A percentile compares a stretch with the other conserved stretches of the same genome.
Evolutionary conservation across 306 rosid species (phyloP).

Genomic region (Cicer arietinum): DNA sequence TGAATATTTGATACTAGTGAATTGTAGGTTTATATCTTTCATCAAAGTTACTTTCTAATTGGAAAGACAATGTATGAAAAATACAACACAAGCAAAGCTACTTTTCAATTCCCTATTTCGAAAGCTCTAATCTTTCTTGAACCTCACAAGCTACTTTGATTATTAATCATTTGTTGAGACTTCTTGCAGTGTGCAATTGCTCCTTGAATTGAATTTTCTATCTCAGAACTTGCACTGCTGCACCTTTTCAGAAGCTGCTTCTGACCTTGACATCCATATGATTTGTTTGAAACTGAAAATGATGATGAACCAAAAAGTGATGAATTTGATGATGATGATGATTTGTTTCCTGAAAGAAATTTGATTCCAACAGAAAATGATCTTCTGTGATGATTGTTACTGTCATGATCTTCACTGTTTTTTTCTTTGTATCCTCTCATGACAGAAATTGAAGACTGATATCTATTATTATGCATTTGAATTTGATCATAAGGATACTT

Average conservation of each 20-base stretch:
- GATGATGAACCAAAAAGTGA: conserved; percentile 53
- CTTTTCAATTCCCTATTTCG: conserved; percentile 46
- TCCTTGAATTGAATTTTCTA: conserved; percentile 90
- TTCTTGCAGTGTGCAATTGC: conserved; percentile 97
- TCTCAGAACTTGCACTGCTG: conserved; percentile 77
- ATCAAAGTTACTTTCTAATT: conserved; percentile 42
- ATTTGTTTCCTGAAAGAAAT: conserved; percentile 64
- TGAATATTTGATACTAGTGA: neutral
- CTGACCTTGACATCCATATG: conserved; percentile 51
- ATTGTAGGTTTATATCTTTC: conserved; percentile 37
- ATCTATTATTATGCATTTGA: conserved; percentile 52
- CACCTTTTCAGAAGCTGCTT: conserved; percentile 72
- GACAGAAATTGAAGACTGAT: conserved; percentile 49
- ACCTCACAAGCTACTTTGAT: conserved; percentile 58
- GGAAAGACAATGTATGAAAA: conserved; percentile 42
- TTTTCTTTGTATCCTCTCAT: conserved; percentile 54
- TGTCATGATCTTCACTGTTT: conserved; percentile 48
- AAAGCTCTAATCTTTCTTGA: conserved; percentile 60
- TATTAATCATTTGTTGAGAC: conserved; percentile 68
- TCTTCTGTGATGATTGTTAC: conserved; percentile 64
- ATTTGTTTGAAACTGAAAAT: conserved; percentile 59
- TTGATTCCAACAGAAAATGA: conserved; percentile 79
- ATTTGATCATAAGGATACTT: conserved; percentile 68
- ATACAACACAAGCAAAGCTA: conserved; percentile 28
- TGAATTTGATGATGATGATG: conserved; percentile 48